phyloP scores from a whole-genome alignment of 2,329 filamentous ascomycete species.

The Colletotrichum musae region DNA sequence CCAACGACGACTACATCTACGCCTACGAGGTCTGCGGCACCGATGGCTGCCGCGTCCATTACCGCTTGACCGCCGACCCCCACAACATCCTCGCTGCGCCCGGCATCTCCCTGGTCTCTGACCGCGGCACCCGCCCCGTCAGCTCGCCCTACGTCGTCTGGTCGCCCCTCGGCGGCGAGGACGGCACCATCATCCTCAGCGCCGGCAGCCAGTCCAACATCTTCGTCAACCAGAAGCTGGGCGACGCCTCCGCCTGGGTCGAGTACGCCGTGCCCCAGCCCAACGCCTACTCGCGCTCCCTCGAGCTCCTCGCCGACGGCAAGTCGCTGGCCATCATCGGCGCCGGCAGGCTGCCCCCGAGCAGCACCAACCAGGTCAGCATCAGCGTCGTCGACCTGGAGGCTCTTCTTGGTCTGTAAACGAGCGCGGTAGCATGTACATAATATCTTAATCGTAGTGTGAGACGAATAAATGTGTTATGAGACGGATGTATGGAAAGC shows the following conservation, averaged over 20 bases:
- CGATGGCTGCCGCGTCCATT: conserved; percentile 61
- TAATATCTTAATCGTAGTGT: not conserved
- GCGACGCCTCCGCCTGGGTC: conserved; percentile 55
- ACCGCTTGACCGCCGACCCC: conserved; percentile 57
- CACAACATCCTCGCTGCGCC: conserved; percentile 51
- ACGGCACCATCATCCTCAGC: conserved; percentile 61
- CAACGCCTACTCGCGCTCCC: conserved; percentile 54
- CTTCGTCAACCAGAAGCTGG: conserved; percentile 59
- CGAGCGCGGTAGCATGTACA: not conserved
- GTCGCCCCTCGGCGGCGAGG: conserved; percentile 59
- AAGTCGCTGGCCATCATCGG: conserved; percentile 59
- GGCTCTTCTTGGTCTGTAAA: conserved; percentile 35
- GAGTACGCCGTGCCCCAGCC: conserved; percentile 53
- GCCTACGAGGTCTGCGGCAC: conserved; percentile 73
- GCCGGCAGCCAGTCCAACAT: conserved; percentile 55
- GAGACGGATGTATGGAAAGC: not conserved
- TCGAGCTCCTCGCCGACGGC: conserved; percentile 53
- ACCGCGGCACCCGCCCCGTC: conserved; percentile 50
- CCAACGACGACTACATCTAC: conserved; percentile 72
- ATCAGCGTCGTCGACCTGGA: conserved; percentile 52
- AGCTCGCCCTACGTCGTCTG: conserved; percentile 59
- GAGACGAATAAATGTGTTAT: not conserved
- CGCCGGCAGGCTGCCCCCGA: conserved; percentile 60
- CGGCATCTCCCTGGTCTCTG: conserved; percentile 50
- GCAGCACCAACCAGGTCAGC: conserved; percentile 59